Percentiles rank a stretch among this genome's conserved stretches.
Evolutionary conservation across 129 eudicot genomes (phyloP).

Genomic region (Chrysanthemum lavandulifolium): DNA sequence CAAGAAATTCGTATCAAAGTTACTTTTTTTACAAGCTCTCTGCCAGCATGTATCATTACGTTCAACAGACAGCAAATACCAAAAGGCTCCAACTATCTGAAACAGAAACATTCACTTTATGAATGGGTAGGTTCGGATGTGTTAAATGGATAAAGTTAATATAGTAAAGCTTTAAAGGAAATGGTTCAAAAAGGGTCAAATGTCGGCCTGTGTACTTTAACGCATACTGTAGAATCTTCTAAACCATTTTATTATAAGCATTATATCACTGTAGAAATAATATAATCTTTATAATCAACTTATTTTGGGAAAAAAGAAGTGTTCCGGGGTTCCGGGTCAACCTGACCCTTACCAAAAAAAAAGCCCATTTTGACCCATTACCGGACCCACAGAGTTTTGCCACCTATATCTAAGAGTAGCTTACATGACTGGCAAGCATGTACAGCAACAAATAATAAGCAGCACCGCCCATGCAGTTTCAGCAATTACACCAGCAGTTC

Average conservation of each 20-base stretch:
- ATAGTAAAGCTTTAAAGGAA: not conserved
- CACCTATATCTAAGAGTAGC: conserved; percentile 21
- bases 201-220: not conserved
- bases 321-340: not conserved
- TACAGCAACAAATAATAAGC: conserved; percentile 73
- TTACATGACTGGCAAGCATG: conserved; percentile 96
- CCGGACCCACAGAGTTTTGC: not conserved
- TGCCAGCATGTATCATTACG: conserved; percentile 94
- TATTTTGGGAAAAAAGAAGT: not conserved
- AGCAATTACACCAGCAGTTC: conserved; percentile 88
- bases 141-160: not conserved
- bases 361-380: not conserved
- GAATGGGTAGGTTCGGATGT: not conserved
- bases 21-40: conserved; percentile 56
- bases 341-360: not conserved
- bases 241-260: not conserved
- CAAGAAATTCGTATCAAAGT: conserved; percentile 44
- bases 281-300: too few relatives aligned
- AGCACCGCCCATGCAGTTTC: conserved; percentile 99
- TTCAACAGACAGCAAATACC: conserved; percentile 87
- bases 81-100: conserved; percentile 96
- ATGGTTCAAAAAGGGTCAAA: not conserved
- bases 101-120: conserved; percentile 16
- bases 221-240: not conserved
- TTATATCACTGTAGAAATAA: not conserved